phyloP scores from a whole-genome alignment of 2,329 filamentous ascomycete species.

The Neobulgaria alba region DNA sequence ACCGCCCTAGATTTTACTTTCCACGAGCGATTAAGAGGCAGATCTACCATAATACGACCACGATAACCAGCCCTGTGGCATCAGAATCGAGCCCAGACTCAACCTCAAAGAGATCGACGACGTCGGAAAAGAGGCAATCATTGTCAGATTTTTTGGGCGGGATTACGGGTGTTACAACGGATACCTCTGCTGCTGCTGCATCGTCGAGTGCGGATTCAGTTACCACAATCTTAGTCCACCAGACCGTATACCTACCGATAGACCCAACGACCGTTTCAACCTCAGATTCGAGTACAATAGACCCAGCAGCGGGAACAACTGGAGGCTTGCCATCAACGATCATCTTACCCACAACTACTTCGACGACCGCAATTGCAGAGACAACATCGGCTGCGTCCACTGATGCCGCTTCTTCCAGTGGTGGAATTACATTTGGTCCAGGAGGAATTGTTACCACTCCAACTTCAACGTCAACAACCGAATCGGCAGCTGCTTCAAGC shows the following conservation, averaged over 20 bases:
- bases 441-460: slow-evolving; percentile 25
- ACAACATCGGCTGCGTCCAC: not conserved
- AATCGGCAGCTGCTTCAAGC: slow-evolving; percentile 4
- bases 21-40: slow-evolving; percentile 47
- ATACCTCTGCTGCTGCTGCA: not conserved
- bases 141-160: slow-evolving; percentile 16
- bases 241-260: not conserved
- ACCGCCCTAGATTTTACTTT: slow-evolving; percentile 47
- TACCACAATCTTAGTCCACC: not conserved
- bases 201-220: not conserved
- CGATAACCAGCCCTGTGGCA: slow-evolving; percentile 10
- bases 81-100: too few species aligned
- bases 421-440: slow-evolving; percentile 25
- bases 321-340: slow-evolving; percentile 7
- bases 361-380: not conserved
- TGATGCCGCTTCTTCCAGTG: slow-evolving; percentile 7
- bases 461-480: slow-evolving; percentile 7
- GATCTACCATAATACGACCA: slow-evolving; percentile 25
- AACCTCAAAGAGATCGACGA: too few species aligned
- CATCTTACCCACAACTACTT: slow-evolving; percentile 3
- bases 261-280: not conserved
- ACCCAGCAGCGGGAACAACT: slow-evolving; percentile 1
- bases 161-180: slow-evolving; percentile 6
- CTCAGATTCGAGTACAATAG: too few species aligned
- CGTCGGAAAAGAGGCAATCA: slow-evolving; percentile 10